Evolutionary conservation across 2,329 filamentous ascomycete genomes (phyloP), one percentile per base, ranked within the genome.

Genomic region (Penicillium sp.): DNA sequence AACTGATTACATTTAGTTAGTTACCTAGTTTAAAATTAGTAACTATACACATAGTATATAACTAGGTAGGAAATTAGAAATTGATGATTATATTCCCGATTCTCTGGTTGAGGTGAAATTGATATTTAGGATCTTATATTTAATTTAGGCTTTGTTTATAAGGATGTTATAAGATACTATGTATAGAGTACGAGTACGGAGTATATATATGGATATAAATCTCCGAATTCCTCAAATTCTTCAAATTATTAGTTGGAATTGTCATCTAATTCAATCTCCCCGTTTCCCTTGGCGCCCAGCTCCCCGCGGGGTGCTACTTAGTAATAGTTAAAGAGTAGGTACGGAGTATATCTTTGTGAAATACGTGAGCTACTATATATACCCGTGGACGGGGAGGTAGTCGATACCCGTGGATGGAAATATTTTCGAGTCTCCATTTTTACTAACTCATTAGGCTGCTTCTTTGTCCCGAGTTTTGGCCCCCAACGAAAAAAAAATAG

Each of bases 271-370:
- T 27, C 55, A 15, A 48, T 47, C 40, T 49, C 49, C 23, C 43
- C 27, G 9, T 47, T 46, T 41, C 41, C 42, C 53, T 57, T 42
- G 49, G 54, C 54, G 42, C 46, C 45, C 54, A 54, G n/a, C 25
- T 13, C 46, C 25, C 4, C 40, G 12, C 12, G 27, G 27, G 27
- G 45, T 33, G 21, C 25, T 13, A 33, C 31, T 33, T 33, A 33
- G 31, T 33, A 31, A 12, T 31, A 31, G 10, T 12, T 2, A 31
- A n/a, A n/a, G n/a, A n/a, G n/a, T n/a, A n/a, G n/a, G n/a, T n/a
- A n/a, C n/a, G 49, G 38, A 40, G n/a, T 33, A 52, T 13, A 45
- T 52, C 19, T 27, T 31, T 13, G 17, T 13, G 25, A 13, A 21
- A 29, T 19, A 29, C 6, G 6, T 46, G 25, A 29, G 13, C 9